These are phyloP conservation scores for Didymella pomorum DNA, from an alignment of 2,329 filamentous ascomycete species.

Conservation along the genomic window DNA sequence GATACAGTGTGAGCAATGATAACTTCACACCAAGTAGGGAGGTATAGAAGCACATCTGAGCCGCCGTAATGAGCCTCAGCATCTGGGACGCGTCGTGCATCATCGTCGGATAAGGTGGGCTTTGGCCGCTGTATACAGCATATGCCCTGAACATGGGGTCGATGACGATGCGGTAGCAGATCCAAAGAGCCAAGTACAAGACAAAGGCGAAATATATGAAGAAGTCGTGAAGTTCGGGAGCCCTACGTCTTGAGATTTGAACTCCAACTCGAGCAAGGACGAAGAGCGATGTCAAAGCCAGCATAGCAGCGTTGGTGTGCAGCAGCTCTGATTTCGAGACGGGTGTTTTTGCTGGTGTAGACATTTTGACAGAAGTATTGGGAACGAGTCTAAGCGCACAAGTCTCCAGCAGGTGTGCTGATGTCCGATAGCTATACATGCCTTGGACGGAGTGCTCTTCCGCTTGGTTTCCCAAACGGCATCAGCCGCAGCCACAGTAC, in stretches of 20 bases:
- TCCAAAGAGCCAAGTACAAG: not conserved
- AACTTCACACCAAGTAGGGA: not conserved
- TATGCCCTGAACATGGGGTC: constrained; percentile 2
- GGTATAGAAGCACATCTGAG: not conserved
- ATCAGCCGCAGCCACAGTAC: not conserved
- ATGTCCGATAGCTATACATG: not conserved
- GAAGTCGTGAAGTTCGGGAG: not conserved
- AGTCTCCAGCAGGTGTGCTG: not conserved
- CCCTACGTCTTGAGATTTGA: not conserved
- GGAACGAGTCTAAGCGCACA: not conserved
- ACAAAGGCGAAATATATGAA: not conserved
- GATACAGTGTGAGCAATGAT: not conserved
- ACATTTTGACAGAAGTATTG: not conserved
- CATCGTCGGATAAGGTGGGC: constrained; percentile 1
- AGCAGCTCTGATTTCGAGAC: not conserved
- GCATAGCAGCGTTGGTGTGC: not conserved
- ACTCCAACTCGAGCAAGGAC: not conserved
- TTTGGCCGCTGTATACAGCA: constrained; percentile 3
- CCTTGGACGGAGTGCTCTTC: not conserved
- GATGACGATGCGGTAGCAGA: constrained; percentile 1
- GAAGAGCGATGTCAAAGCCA: not conserved
- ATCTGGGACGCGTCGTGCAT: constrained; percentile 2
- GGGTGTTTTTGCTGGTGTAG: not conserved
- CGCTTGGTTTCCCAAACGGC: not conserved
- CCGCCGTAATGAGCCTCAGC: not conserved